Evolutionary conservation across 192 early-diverging fungal genomes (phyloP), one percentile per base, ranked within the genome.

Genomic region (Entophlyctis helioformis): DNA sequence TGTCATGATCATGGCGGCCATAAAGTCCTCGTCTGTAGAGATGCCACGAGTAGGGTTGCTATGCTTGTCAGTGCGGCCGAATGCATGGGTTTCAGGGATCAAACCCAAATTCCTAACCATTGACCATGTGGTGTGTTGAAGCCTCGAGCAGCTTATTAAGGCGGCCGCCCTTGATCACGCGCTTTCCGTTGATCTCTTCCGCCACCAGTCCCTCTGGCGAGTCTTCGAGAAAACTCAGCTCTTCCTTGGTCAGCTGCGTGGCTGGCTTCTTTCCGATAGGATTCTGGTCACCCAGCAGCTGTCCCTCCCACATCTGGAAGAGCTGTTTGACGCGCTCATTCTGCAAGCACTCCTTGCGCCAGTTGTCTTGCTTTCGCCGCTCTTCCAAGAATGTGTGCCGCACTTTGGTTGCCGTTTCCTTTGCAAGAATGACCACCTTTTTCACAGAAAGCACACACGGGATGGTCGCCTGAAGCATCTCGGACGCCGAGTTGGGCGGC

Each of bases 371-470:
- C 59, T 63, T 59, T 38, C 39, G 37, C 3, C 46, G 33, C 21
- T 75, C 64, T 27, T 70, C 66, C 26, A 25, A 37, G 18, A 39
- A 42, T 15, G 46, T 54, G 1, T 29, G 34, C 16, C 64, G 53
- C 13, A 72, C 45, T 25, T 62, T 60, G 11, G 5, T 22, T 10
- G 57, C 44, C 7, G 53, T 29, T 32, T 63, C 56, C 42, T 66
- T 70, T 1, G 58, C 36, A 7, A 75, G 23, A 0, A 55, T 32
- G 22, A 73, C 59, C 16, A 75, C 48, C 48, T 62, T 69, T 40
- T 73, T 73, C 15, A 75, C 67, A 2, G 61, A 62, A 2, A 66
- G 10, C 0, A 70, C 49, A 46, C 69, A 73, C 11, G 72, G 69
- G 26, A 67, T 50, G 11, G 67, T 60, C 1, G 60, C 31, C 23